These are phyloP conservation scores for Eutrema salsugineum DNA, from an alignment of 441 rosid species.

Conservation along the genomic window DNA sequence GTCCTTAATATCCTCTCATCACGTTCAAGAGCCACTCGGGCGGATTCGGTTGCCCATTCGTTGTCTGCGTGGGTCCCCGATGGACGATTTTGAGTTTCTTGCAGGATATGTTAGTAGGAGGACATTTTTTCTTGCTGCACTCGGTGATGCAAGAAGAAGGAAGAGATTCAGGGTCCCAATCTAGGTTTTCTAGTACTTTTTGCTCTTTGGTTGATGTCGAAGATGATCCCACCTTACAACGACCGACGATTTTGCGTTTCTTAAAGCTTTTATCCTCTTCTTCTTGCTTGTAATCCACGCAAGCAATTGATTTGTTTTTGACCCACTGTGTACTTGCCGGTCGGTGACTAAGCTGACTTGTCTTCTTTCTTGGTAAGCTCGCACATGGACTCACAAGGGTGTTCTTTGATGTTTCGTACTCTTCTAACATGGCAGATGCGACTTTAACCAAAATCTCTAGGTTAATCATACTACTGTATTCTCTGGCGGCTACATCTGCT, in stretches of 20 bases:
- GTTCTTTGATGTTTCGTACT: too few relatives aligned
- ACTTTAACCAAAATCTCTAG: too few relatives aligned
- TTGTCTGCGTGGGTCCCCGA: not conserved
- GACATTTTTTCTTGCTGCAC: too few relatives aligned
- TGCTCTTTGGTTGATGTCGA: not conserved
- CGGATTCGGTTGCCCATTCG: not conserved
- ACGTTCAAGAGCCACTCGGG: not conserved
- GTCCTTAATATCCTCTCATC: not conserved
- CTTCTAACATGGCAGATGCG: too few relatives aligned
- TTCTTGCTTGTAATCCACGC: not conserved
- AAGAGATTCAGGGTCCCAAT: not conserved
- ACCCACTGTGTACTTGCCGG: not conserved
- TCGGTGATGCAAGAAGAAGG: not conserved
- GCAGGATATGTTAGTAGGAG: too few relatives aligned
- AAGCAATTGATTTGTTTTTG: not conserved
- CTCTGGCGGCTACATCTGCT: too few relatives aligned
- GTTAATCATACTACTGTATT: too few relatives aligned
- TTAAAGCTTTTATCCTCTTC: not conserved
- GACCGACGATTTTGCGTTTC: not conserved
- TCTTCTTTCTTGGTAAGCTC: not conserved
- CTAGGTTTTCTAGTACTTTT: not conserved
- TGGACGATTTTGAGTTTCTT: not conserved
- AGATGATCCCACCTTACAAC: not conserved
- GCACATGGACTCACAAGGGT: not conserved
- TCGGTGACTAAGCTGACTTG: not conserved